phyloP scores from a whole-genome alignment of 2,329 filamentous ascomycete species.

The Byssochlamys sp. region DNA sequence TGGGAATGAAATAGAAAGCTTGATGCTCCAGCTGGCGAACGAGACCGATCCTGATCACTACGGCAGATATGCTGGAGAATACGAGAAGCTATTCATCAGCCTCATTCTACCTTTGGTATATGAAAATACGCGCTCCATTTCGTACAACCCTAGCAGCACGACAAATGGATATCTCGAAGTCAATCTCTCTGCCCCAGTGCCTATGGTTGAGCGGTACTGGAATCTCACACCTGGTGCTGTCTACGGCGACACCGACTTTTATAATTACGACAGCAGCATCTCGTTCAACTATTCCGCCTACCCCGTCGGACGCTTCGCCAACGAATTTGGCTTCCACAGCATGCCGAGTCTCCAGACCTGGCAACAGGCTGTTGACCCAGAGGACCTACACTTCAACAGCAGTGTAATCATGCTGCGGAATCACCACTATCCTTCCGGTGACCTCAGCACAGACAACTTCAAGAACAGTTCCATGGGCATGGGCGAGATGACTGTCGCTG shows the following conservation, averaged over 20 bases:
- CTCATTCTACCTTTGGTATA: constrained; percentile 49
- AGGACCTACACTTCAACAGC: constrained; percentile 50
- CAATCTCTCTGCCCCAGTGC: constrained; percentile 43
- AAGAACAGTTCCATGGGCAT: constrained; percentile 24
- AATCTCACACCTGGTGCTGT: constrained; percentile 44
- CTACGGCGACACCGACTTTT: constrained; percentile 54
- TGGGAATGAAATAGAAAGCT: constrained; percentile 52
- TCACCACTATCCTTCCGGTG: constrained; percentile 48
- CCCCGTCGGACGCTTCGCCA: constrained; percentile 51
- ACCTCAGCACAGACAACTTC: constrained; percentile 40
- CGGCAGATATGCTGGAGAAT: constrained; percentile 39
- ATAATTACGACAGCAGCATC: constrained; percentile 46
- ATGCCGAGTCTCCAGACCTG: constrained; percentile 54
- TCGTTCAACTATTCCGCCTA: constrained; percentile 49
- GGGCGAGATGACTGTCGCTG: constrained; percentile 51
- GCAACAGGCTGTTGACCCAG: constrained; percentile 43
- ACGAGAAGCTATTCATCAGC: constrained; percentile 50
- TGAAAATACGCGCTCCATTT: constrained; percentile 50
- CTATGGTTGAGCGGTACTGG: constrained; percentile 49
- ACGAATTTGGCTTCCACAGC: constrained; percentile 55
- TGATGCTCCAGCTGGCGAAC: constrained; percentile 40
- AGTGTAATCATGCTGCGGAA: constrained; percentile 48
- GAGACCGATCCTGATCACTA: constrained; percentile 37
- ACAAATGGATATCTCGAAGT: constrained; percentile 50
- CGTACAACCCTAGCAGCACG: constrained; percentile 52